phyloP scores from a whole-genome alignment of 768 basidiomycete species.

The Pulveroboletus sp. region DNA sequence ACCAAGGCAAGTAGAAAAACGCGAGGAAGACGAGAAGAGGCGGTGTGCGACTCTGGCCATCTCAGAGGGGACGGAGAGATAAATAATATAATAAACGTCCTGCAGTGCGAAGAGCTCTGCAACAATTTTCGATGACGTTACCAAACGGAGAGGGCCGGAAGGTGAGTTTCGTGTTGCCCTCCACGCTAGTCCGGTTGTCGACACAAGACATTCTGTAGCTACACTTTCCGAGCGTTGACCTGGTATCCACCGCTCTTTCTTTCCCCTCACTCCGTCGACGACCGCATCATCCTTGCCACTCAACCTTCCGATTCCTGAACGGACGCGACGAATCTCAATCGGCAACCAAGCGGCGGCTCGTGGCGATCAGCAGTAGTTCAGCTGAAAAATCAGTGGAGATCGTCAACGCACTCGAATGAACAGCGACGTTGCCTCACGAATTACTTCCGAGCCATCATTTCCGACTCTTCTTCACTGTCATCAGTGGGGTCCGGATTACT shows the following conservation, averaged over 20 bases:
- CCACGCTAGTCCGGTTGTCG: too few species aligned
- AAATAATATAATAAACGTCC: slow-evolving; percentile 14
- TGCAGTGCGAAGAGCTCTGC: not conserved
- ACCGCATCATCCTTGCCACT: not conserved
- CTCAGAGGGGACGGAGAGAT: not conserved
- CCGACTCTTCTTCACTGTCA: slow-evolving; percentile 26
- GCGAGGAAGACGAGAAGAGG: slow-evolving; percentile 14
- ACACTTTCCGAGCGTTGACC: not conserved
- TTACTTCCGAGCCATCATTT: slow-evolving; percentile 12
- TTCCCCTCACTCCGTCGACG: not conserved
- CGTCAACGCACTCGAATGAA: not conserved
- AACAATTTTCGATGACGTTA: slow-evolving; percentile 29
- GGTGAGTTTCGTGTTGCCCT: not conserved
- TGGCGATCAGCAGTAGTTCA: not conserved
- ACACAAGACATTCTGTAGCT: not conserved
- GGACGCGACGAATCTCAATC: not conserved
- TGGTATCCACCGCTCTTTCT: not conserved
- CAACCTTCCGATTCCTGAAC: not conserved
- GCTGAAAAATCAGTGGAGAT: not conserved
- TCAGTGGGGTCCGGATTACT: slow-evolving; percentile 27
- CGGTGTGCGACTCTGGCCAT: slow-evolving; percentile 24
- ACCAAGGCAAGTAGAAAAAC: slow-evolving; percentile 9
- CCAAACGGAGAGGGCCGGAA: slow-evolving; percentile 27
- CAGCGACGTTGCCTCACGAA: slow-evolving; percentile 1
- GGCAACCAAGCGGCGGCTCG: not conserved